Evolutionary conservation across 208 protist species (phyloP), one percentile per base, ranked within the genome.

Genomic region (Wallacemonas sp.): DNA sequence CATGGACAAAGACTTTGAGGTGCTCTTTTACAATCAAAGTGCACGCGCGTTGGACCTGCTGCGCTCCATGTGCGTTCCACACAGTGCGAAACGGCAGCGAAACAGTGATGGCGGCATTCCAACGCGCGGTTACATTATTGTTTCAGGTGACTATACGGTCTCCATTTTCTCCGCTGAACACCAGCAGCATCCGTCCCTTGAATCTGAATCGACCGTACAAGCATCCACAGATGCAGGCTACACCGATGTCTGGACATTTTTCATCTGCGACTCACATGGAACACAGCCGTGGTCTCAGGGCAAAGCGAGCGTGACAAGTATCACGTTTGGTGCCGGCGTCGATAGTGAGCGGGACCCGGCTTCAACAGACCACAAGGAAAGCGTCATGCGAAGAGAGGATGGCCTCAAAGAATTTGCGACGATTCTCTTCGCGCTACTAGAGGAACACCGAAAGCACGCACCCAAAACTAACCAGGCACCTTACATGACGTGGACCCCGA

Each of bases 401-500:
- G 90, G 82, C n/a, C 68, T 96, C 21, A 73, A 79, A 33, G 80
- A 90, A 63, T 94, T 96, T 66, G 77, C 83, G 17, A 83, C 77
- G 33, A 85, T 94, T 39, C 74, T 96, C 9, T 93, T 91, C 65
- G 84, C 84, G 1, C 64, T 96, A 28, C 66, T 96, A 21, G 87
- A 96, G 71, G 79, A 94, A 47, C 83, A 96, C 65, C 73, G 86
- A 2, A 62, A 63, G 22, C 36, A 70, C 45, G 36, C 53, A 8
- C 51, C 61, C 0, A 55, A 42, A 15, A 41, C 75, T 1, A 49
- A 44, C 2, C 66, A 80, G 28, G 64, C 80, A 1, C 90, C 90
- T 24, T 96, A 96, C 63, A 96, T 96, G 90, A 94, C 90, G 22
- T 96, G 90, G 88, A 93, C 87, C 19, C 90, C 90, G 42, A 67